Evolutionary conservation across 441 rosid genomes (phyloP).

Genomic region (Flueggea neowawraea): DNA sequence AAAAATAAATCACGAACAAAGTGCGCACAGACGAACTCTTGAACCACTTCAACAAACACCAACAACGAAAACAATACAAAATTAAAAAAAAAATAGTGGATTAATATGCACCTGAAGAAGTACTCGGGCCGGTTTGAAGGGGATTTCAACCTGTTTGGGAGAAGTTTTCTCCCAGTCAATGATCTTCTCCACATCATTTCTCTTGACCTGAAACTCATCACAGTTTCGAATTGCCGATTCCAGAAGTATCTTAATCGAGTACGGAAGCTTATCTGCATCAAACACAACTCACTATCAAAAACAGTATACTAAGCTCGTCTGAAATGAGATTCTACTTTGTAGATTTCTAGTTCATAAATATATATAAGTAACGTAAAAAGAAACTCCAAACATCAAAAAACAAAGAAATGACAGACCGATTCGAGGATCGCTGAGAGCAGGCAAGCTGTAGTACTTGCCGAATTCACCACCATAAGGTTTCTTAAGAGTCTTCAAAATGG

Average conservation of each 20-base stretch:
- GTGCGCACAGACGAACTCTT: neutral
- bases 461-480: slow-evolving; percentile 92
- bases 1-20: too few species aligned
- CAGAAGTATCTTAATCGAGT: slow-evolving; percentile 88
- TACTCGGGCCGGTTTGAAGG: slow-evolving; percentile 98
- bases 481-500: slow-evolving; percentile 74
- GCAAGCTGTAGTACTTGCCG: slow-evolving; percentile 91
- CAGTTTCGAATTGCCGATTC: slow-evolving; percentile 98
- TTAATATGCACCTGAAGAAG: slow-evolving; percentile 74
- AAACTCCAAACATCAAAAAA: too few species aligned
- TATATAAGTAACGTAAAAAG: too few species aligned
- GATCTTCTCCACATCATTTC: slow-evolving; percentile 93
- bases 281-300: slow-evolving; percentile 13
- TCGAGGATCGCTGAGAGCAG: slow-evolving; percentile 92
- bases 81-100: slow-evolving; percentile 6
- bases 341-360: too few species aligned
- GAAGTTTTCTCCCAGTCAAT: slow-evolving; percentile 90
- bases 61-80: neutral
- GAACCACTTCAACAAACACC: too few species aligned
- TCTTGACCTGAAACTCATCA: slow-evolving; percentile 94
- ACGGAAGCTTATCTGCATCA: slow-evolving; percentile 79
- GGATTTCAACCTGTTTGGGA: slow-evolving; percentile 97
- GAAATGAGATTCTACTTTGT: neutral
- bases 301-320: neutral
- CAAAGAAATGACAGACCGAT: slow-evolving; percentile 47